These are phyloP conservation scores for Magnolia sinica DNA, from an alignment of 164 flowering plant genomes.

Conservation along the genomic window DNA sequence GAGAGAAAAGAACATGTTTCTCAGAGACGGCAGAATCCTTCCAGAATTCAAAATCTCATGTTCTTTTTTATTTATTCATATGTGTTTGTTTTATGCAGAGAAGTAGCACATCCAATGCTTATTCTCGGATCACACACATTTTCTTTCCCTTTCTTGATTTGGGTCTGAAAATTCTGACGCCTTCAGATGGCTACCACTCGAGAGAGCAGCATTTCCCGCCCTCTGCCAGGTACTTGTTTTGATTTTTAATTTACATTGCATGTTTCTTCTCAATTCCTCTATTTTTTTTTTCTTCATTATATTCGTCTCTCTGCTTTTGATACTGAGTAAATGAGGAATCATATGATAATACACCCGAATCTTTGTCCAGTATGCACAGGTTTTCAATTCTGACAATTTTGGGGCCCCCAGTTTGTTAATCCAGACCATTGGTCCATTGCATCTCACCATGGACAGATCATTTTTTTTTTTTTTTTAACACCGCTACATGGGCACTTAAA, in stretches of 20 bases:
- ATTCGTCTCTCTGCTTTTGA: too few species aligned
- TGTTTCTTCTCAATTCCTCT: neutral
- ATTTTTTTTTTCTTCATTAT: too few species aligned
- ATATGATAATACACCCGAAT: too few species aligned
- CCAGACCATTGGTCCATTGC: too few species aligned
- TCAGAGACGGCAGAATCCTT: neutral
- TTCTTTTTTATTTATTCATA: too few species aligned
- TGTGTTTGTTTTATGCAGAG: neutral
- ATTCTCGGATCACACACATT: neutral
- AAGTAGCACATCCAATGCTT: neutral
- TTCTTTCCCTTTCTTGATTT: neutral
- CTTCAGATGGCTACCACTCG: neutral
- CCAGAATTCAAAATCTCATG: neutral
- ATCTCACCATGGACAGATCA: too few species aligned
- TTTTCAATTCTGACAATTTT: too few species aligned
- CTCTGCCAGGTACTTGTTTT: neutral
- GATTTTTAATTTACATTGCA: neutral
- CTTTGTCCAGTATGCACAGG: too few species aligned
- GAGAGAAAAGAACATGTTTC: neutral
- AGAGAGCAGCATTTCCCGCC: neutral
- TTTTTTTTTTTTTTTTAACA: too few species aligned
- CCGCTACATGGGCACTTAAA: too few species aligned
- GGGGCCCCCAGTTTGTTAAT: too few species aligned
- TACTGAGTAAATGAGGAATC: too few species aligned
- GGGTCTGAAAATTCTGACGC: neutral